Evolutionary conservation across 768 basidiomycete genomes (phyloP).

Genomic region (Podaxis rugospora): DNA sequence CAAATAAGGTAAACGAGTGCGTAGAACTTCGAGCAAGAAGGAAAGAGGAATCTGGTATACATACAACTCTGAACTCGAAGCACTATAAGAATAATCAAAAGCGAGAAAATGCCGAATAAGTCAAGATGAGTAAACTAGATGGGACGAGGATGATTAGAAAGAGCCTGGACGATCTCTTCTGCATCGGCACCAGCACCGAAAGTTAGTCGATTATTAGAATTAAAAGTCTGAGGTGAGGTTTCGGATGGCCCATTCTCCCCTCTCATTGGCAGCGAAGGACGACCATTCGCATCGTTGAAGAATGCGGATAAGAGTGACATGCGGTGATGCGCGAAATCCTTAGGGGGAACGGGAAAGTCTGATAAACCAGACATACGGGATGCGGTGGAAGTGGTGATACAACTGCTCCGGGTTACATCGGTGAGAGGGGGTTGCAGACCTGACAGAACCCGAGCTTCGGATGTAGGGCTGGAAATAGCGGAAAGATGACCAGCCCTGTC

Average conservation of each 20-base stretch:
- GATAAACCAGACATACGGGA: conserved; percentile 71
- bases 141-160: neutral
- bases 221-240: neutral
- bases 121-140: neutral
- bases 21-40: neutral
- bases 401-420: conserved; percentile 45
- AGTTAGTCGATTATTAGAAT: conserved; percentile 8
- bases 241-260: neutral
- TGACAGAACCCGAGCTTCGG: conserved; percentile 17
- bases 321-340: conserved; percentile 22
- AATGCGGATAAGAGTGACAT: conserved; percentile 42
- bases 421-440: conserved; percentile 29
- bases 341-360: conserved; percentile 67
- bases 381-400: conserved; percentile 52
- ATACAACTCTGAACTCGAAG: neutral
- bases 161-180: conserved; percentile 2
- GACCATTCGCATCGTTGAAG: conserved; percentile 27
- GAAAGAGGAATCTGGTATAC: neutral
- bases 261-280: neutral
- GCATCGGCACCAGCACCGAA: conserved; percentile 10
- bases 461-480: conserved; percentile 6
- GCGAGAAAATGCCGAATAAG: neutral
- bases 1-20: neutral
- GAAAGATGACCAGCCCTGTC: neutral
- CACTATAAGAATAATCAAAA: neutral